These are phyloP conservation scores for Casuarina equisetifolia DNA, from an alignment of 306 rosid species.

Conservation along the genomic window DNA sequence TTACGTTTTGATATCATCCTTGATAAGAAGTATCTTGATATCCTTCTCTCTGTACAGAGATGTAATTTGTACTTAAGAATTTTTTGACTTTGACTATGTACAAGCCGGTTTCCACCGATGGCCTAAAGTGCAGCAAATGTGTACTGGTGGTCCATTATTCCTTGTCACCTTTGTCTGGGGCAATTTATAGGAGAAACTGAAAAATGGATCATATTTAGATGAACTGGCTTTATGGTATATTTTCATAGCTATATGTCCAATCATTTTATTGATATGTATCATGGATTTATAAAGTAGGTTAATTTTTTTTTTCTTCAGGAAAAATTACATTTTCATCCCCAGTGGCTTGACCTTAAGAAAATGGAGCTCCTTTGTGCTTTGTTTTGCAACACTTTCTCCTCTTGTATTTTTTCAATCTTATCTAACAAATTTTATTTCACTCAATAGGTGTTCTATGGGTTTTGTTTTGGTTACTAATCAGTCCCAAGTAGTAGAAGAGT, in stretches of 20 bases:
- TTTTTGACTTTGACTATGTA: neutral
- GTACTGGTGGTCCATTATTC: neutral
- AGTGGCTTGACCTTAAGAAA: too few relatives aligned
- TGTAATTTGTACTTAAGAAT: neutral
- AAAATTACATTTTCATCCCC: too few relatives aligned
- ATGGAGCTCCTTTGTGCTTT: too few relatives aligned
- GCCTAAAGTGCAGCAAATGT: neutral
- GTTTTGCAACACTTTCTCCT: too few relatives aligned
- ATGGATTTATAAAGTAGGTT: neutral
- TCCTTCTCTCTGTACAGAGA: neutral
- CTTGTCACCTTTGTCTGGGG: neutral
- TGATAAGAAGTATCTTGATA: neutral
- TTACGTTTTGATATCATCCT: neutral
- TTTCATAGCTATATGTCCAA: neutral
- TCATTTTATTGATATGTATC: neutral
- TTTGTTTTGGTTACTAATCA: neutral
- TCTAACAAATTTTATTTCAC: neutral
- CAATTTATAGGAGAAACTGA: neutral
- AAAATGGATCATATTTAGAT: neutral
- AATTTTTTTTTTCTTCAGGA: neutral
- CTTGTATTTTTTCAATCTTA: neutral
- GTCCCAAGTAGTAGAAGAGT: neutral
- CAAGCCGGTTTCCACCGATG: neutral
- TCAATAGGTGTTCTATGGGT: neutral
- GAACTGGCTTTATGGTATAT: neutral